Evolutionary conservation across 2,329 filamentous ascomycete genomes (phyloP), one percentile per base, ranked within the genome.

Genomic region (Phaeophleospora eucalypticola): DNA sequence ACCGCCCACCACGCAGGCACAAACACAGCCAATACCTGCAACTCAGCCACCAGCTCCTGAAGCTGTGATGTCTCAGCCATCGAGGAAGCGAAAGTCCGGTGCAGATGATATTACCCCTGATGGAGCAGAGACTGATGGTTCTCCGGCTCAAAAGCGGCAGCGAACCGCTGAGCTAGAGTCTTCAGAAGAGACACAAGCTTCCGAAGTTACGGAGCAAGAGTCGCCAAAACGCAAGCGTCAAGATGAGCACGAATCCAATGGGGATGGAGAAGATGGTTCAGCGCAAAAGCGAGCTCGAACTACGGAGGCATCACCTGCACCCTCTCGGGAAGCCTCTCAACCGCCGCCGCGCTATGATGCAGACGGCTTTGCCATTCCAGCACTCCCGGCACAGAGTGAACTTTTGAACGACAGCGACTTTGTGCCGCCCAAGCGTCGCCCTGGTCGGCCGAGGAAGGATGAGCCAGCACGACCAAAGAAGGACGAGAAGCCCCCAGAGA

Each of bases 351-450:
- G 67, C 17, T 59, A 61, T 33, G 70, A 72, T 48, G 64, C 63
- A 6, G 70, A 72, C 43, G 70, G 68, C 14, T 72, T 71, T 48
- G 62, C 59, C 4, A 70, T 71, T 8, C 69, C 69, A 7, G 59
- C 58, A 12, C 43, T 63, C 16, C 52, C 58, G 49, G 21, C 17
- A 7, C 15, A 15, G 36, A 9, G 15, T 8, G 3, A 10, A 34
- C 20, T 17, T 10, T 18, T 29, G 20, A 7, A 44, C 36, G 9
- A 36, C 39, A 36, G 46, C 37, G 12, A 17, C 29, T 16, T 16
- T 4, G 14, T 35, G 17, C 14, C 33, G 14, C 6, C 33, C 20
- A 29, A 27, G 20, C n/a, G n/a, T n/a, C n/a, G n/a, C n/a, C n/a
- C n/a, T n/a, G n/a, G n/a, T n/a, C n/a, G n/a, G n/a, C n/a, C n/a